Conservation (phyloP, 768 basidiomycete genomes). For the Ramaria sp. region DNA sequence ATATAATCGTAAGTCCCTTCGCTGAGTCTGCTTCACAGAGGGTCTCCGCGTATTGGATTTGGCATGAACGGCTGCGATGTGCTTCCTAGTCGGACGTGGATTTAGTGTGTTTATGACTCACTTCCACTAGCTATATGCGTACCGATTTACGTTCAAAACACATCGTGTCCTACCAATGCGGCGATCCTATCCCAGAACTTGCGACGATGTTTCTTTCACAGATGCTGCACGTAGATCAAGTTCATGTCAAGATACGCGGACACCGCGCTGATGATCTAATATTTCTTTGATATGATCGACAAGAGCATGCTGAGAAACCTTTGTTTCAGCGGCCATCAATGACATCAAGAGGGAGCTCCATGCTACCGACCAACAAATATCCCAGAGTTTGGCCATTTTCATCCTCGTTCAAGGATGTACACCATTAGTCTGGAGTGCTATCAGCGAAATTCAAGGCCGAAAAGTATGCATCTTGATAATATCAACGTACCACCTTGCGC, state of each 20-base stretch:
- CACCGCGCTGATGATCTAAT: not conserved
- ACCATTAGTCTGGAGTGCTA: constrained; percentile 57
- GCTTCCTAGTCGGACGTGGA: not conserved
- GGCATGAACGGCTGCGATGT: not conserved
- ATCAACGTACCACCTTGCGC: not conserved
- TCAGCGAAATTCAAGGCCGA: constrained; percentile 68
- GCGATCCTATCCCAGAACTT: too few species aligned
- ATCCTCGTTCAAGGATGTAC: constrained; percentile 59
- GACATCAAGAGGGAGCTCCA: constrained; percentile 48
- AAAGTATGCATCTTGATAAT: constrained; percentile 33
- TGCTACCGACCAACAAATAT: constrained; percentile 50
- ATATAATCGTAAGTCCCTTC: constrained; percentile 43
- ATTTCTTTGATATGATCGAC: not conserved
- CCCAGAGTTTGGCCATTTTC: constrained; percentile 59
- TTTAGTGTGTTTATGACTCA: not conserved
- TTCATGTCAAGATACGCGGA: not conserved
- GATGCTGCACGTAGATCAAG: not conserved
- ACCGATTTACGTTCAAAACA: not conserved
- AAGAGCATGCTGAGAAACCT: not conserved
- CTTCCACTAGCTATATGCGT: too few species aligned
- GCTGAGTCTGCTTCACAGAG: not conserved
- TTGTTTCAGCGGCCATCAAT: constrained; percentile 44
- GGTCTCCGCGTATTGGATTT: not conserved
- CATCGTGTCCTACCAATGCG: not conserved
- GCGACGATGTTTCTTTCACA: too few species aligned